Percentiles rank a stretch among this genome's conserved stretches.
Evolutionary conservation across 139 green algal species (phyloP).

Genomic region (Chlamydomonas sphaeroides): DNA sequence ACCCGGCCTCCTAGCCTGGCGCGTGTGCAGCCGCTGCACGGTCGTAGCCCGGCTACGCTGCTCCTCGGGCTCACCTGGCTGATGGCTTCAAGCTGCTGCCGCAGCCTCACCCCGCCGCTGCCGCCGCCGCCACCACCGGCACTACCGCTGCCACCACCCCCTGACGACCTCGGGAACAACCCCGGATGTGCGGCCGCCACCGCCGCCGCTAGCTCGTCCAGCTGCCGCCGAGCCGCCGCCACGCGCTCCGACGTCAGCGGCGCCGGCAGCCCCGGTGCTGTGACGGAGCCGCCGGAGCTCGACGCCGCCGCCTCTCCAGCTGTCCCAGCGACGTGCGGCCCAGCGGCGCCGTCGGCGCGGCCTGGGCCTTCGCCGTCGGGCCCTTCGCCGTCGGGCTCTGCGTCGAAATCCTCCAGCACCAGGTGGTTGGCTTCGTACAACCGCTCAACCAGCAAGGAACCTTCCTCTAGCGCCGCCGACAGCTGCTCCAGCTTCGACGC

Average conservation of each 20-base stretch:
- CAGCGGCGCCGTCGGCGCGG: too few species aligned
- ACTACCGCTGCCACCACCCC: too few species aligned
- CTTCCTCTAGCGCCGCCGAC: conserved; percentile 31
- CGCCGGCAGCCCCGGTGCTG: neutral
- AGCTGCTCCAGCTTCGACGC: conserved; percentile 25
- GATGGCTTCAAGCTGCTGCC: conserved; percentile 16
- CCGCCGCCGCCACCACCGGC: neutral
- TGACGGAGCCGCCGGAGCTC: too few species aligned
- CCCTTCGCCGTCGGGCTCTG: neutral
- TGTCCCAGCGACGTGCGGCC: too few species aligned
- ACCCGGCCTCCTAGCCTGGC: too few species aligned
- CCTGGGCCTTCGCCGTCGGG: too few species aligned
- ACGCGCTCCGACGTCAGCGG: neutral
- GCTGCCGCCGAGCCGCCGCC: neutral
- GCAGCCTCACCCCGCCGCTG: neutral
- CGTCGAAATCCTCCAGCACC: neutral
- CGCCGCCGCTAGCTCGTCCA: conserved; percentile 28
- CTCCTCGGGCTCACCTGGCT: conserved; percentile 4
- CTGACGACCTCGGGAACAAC: neutral
- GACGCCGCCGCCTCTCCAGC: too few species aligned
- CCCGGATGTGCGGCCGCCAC: neutral
- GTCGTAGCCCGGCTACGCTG: too few species aligned
- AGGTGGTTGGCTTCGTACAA: conserved; percentile 32
- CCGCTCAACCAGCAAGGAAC: conserved; percentile 16
- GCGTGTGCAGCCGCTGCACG: too few species aligned